These are phyloP conservation scores for Capsella rubella DNA, from an alignment of 441 rosid species.

Conservation along the genomic window DNA sequence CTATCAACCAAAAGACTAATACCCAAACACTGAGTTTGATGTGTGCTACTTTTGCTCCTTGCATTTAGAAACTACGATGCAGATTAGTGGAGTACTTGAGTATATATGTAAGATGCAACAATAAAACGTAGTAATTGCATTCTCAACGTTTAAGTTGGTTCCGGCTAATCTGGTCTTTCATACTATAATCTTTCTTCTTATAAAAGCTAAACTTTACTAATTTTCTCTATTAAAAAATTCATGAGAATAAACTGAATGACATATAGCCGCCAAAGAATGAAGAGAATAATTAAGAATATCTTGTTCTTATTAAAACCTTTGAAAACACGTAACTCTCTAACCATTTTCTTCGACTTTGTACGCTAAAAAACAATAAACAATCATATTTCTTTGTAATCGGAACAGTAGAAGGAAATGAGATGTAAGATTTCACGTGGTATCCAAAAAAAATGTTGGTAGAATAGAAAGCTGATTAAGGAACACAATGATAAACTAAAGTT, in stretches of 20 bases:
- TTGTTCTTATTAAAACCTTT: not conserved
- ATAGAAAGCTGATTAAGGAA: not conserved
- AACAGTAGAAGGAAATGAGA: not conserved
- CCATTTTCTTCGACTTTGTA: not conserved
- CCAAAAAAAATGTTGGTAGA: not conserved
- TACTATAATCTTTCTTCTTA: not conserved
- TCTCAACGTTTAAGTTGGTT: not conserved
- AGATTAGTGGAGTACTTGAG: constrained; percentile 4
- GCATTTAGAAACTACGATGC: constrained; percentile 1
- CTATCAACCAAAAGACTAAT: not conserved
- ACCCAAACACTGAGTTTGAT: constrained; percentile 28
- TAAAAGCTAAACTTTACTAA: not conserved
- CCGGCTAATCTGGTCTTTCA: not conserved
- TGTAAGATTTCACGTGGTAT: not conserved
- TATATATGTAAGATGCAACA: not conserved
- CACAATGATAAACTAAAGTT: not conserved
- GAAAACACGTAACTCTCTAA: not conserved
- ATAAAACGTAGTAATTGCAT: not conserved
- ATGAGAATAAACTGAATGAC: not conserved
- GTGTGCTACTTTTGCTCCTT: constrained; percentile 16
- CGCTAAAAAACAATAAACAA: not conserved
- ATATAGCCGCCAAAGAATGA: not conserved
- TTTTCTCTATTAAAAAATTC: not conserved
- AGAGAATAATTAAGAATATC: not conserved
- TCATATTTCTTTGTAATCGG: not conserved